Conservation (phyloP, 805 yeast genomes). For the Schwanniomyces sp. region DNA sequence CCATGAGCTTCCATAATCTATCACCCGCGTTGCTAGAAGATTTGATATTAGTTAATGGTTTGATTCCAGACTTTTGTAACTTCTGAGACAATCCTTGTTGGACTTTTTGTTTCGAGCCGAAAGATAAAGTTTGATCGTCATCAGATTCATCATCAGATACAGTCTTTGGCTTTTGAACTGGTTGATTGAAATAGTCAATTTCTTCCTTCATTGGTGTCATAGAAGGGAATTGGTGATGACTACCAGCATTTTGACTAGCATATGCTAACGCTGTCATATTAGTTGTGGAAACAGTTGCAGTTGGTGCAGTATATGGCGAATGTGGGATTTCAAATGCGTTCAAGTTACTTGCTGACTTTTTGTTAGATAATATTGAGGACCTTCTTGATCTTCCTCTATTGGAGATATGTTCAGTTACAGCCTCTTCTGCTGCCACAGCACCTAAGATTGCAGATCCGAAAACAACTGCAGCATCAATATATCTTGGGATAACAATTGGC, state of each 20-base stretch:
- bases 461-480: conserved; percentile 96
- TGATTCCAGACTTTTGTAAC: conserved; percentile 34
- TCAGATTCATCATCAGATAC: conserved; percentile 33
- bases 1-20: conserved; percentile 85
- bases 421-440: conserved; percentile 84
- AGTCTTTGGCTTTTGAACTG: conserved; percentile 7
- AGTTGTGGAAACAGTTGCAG: conserved; percentile 70
- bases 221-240: conserved; percentile 26
- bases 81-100: conserved; percentile 54
- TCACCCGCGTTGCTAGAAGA: conserved; percentile 47
- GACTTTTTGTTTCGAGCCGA: conserved; percentile 56
- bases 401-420: conserved; percentile 38
- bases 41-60: conserved; percentile 36
- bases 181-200: conserved; percentile 40
- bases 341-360: conserved; percentile 32
- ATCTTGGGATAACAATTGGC: conserved; percentile 90
- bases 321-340: conserved; percentile 31
- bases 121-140: conserved; percentile 54
- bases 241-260: conserved; percentile 27
- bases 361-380: conserved; percentile 27
- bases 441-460: conserved; percentile 95
- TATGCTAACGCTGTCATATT: conserved; percentile 54
- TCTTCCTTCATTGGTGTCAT: conserved; percentile 43
- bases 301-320: conserved; percentile 78
- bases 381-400: conserved; percentile 36